These are phyloP conservation scores for Polyporus tsugae DNA, from an alignment of 1,284 basidiomycete genomes.

Conservation along the genomic window DNA sequence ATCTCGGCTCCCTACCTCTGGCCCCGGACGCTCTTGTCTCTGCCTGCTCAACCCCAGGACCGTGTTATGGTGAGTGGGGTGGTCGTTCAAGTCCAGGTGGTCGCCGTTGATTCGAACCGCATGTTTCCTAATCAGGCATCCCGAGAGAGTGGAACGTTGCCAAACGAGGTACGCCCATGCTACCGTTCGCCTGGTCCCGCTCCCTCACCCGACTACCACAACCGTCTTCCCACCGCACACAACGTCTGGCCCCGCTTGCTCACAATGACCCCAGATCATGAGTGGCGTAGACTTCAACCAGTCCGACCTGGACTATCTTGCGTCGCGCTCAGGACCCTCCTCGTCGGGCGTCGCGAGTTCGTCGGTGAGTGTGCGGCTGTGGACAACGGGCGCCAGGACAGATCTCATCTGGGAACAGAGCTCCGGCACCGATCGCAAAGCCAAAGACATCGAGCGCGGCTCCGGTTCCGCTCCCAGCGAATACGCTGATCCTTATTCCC, in stretches of 20 bases:
- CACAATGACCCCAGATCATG: constrained; percentile 15
- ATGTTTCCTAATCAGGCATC: constrained; percentile 21
- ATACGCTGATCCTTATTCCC: constrained; percentile 13
- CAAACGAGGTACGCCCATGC: constrained; percentile 15
- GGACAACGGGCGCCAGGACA: background rate
- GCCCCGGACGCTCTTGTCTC: background rate
- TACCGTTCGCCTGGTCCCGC: constrained; percentile 22
- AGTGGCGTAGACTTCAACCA: constrained; percentile 10
- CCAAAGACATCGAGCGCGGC: constrained; percentile 12
- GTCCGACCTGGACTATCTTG: constrained; percentile 14
- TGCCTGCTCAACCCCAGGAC: background rate
- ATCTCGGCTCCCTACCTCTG: background rate
- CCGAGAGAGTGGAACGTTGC: constrained; percentile 24
- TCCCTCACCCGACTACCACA: background rate
- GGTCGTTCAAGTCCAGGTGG: background rate
- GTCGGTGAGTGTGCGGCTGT: background rate
- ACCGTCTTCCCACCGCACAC: background rate
- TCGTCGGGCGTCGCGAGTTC: constrained; percentile 1
- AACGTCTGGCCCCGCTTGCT: background rate
- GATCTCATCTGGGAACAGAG: constrained; percentile 18
- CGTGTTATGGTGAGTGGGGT: constrained; percentile 8
- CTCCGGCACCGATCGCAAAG: constrained; percentile 10
- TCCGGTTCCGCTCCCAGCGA: constrained; percentile 5
- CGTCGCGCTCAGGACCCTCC: constrained; percentile 13
- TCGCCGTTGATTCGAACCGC: constrained; percentile 6